Percentiles rank a stretch among this genome's conserved stretches.
These are phyloP conservation scores for Solanum pimpinellifolium DNA, from an alignment of 257 asterid species.

Conservation along the genomic window DNA sequence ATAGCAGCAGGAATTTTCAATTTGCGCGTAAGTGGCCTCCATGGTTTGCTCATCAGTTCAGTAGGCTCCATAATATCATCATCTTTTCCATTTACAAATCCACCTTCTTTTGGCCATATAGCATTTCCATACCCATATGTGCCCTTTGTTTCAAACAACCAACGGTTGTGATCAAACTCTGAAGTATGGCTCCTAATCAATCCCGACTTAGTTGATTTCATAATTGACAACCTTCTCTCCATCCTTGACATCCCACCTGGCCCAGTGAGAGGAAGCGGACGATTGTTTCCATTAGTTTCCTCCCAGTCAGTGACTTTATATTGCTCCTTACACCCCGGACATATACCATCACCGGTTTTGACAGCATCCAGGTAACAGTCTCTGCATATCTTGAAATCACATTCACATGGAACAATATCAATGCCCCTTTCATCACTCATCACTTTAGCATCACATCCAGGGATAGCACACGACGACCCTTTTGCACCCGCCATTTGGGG, in stretches of 20 bases:
- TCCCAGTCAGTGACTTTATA: slow-evolving; percentile 44
- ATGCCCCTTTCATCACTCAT: slow-evolving; percentile 62
- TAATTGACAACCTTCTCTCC: slow-evolving; percentile 60
- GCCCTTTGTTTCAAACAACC: slow-evolving; percentile 72
- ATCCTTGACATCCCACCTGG: slow-evolving; percentile 50
- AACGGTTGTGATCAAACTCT: slow-evolving; percentile 68
- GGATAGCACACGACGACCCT: slow-evolving; percentile 52
- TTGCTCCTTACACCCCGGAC: slow-evolving; percentile 72
- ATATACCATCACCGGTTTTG: slow-evolving; percentile 55
- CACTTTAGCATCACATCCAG: slow-evolving; percentile 57
- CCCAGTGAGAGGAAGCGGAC: slow-evolving; percentile 36
- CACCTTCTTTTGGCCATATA: slow-evolving; percentile 74
- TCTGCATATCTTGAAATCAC: slow-evolving; percentile 71
- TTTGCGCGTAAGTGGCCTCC: slow-evolving; percentile 82
- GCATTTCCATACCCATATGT: slow-evolving; percentile 84
- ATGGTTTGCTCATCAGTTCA: slow-evolving; percentile 47
- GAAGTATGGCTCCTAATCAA: slow-evolving; percentile 71
- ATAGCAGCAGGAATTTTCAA: slow-evolving; percentile 63
- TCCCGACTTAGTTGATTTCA: slow-evolving; percentile 50
- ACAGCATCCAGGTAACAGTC: slow-evolving; percentile 55
- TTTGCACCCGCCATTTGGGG: slow-evolving; percentile 67
- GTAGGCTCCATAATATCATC: slow-evolving; percentile 27
- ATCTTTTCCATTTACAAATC: slow-evolving; percentile 32
- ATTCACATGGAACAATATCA: slow-evolving; percentile 60
- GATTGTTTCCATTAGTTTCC: slow-evolving; percentile 33